These are phyloP conservation scores for Aureobasidium sp. DNA, from an alignment of 2,329 filamentous ascomycete genomes.

Conservation along the genomic window DNA sequence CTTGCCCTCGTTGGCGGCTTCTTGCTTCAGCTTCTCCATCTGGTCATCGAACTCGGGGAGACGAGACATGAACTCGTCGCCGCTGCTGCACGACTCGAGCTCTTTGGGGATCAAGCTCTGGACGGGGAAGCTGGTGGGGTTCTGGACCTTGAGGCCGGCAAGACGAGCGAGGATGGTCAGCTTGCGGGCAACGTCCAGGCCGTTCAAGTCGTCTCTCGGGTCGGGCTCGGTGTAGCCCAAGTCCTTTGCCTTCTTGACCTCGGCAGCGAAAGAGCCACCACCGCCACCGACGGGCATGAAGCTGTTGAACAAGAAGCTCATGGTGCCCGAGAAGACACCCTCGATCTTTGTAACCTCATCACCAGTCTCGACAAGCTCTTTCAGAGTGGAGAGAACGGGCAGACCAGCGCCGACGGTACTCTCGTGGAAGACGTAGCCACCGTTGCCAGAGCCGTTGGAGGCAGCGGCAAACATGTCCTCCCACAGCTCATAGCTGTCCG, in stretches of 20 bases:
- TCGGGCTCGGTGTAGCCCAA: conserved; percentile 89
- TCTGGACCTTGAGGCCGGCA: conserved; percentile 70
- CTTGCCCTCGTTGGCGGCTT: conserved; percentile 79
- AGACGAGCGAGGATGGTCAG: conserved; percentile 87
- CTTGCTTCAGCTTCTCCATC: conserved; percentile 81
- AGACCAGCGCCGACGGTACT: conserved; percentile 88
- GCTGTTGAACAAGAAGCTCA: conserved; percentile 97
- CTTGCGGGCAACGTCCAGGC: conserved; percentile 87
- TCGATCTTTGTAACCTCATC: conserved; percentile 88
- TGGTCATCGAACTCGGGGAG: conserved; percentile 75
- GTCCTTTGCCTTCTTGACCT: conserved; percentile 86
- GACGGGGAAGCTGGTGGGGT: conserved; percentile 82
- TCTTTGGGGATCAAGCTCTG: conserved; percentile 86
- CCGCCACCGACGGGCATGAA: conserved; percentile 74
- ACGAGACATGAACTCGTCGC: conserved; percentile 75
- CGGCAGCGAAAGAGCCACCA: conserved; percentile 79
- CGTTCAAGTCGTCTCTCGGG: conserved; percentile 77
- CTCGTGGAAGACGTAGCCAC: conserved; percentile 86
- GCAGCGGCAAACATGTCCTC: conserved; percentile 74
- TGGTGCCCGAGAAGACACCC: conserved; percentile 94
- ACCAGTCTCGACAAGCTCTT: conserved; percentile 88
- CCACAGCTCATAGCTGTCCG: conserved; percentile 71
- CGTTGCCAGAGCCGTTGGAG: conserved; percentile 44
- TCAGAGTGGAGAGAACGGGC: conserved; percentile 85
- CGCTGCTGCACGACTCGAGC: conserved; percentile 65